A percentile compares a stretch with the other conserved stretches of the same genome.
Conservation (phyloP, 805 yeast genomes). For the Candida maris region DNA sequence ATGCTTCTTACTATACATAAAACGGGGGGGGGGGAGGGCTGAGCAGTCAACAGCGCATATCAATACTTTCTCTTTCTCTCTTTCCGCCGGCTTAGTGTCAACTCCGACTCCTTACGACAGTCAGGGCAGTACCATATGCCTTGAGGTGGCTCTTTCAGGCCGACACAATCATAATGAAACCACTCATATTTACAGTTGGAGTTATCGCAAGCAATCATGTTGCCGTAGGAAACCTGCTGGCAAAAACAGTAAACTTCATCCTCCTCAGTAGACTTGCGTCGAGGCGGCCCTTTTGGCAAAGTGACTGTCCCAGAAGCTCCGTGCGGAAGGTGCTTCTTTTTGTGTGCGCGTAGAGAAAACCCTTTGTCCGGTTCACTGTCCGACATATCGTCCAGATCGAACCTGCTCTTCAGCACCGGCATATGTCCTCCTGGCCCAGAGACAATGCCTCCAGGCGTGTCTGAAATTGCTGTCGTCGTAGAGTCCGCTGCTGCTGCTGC, state of each 20-base stretch:
- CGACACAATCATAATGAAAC: conserved; percentile 78
- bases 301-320: conserved; percentile 28
- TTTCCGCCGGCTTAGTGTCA: conserved; percentile 21
- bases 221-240: conserved; percentile 82
- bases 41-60: not conserved
- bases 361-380: conserved; percentile 22
- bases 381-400: conserved; percentile 18
- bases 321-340: conserved; percentile 21
- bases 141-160: conserved; percentile 86
- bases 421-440: not conserved
- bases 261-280: conserved; percentile 49
- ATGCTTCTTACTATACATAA: no score
- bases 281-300: conserved; percentile 19
- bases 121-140: conserved; percentile 98
- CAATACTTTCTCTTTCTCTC: conserved; percentile 23
- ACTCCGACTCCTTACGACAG: conserved; percentile 44
- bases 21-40: not conserved
- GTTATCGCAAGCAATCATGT: conserved; percentile 62
- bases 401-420: conserved; percentile 12
- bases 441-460: not conserved
- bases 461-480: not conserved
- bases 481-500: not conserved
- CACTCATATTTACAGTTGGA: conserved; percentile 59
- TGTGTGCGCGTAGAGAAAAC: conserved; percentile 11
- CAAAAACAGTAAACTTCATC: conserved; percentile 83